phyloP scores from a whole-genome alignment of 139 green algal species.

The Tetraselmis striata region DNA sequence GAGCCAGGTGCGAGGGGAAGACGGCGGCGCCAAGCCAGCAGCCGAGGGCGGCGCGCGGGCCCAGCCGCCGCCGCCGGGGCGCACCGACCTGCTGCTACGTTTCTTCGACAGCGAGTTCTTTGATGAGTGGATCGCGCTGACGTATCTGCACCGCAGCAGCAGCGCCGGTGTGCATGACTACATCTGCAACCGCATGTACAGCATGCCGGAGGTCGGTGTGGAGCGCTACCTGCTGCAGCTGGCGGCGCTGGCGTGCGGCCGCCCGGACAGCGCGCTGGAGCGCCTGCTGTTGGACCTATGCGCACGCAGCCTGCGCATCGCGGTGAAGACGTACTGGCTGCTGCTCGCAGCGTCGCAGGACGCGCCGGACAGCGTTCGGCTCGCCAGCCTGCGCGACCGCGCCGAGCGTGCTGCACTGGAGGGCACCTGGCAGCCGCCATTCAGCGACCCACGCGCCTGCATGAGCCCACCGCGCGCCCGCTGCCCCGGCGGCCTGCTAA shows the following conservation, averaged over 20 bases:
- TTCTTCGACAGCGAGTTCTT: constrained; percentile 84
- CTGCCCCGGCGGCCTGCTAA: neutral
- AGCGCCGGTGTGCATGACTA: constrained; percentile 76
- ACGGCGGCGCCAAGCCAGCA: too few relatives aligned
- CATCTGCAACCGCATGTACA: constrained; percentile 80
- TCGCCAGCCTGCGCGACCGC: constrained; percentile 37
- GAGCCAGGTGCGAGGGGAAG: too few relatives aligned
- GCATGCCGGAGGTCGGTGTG: constrained; percentile 62
- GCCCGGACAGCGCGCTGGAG: constrained; percentile 58
- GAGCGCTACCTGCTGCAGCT: constrained; percentile 86
- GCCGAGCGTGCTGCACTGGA: constrained; percentile 70
- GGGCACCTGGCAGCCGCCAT: constrained; percentile 53
- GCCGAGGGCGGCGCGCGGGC: too few relatives aligned
- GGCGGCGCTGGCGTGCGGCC: constrained; percentile 59
- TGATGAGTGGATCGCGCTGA: constrained; percentile 79
- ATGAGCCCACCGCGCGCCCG: neutral
- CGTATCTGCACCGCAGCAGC: constrained; percentile 74
- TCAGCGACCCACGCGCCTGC: neutral
- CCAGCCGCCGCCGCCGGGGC: constrained; percentile 10
- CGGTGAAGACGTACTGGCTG: constrained; percentile 90
- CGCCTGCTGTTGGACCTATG: constrained; percentile 73
- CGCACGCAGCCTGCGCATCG: constrained; percentile 66
- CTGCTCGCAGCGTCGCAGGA: constrained; percentile 84
- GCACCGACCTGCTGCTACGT: constrained; percentile 65
- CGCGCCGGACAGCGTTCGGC: constrained; percentile 51